Evolutionary conservation across 371 early-diverging fungal species (phyloP).

Genomic region (Mortierella sp.): DNA sequence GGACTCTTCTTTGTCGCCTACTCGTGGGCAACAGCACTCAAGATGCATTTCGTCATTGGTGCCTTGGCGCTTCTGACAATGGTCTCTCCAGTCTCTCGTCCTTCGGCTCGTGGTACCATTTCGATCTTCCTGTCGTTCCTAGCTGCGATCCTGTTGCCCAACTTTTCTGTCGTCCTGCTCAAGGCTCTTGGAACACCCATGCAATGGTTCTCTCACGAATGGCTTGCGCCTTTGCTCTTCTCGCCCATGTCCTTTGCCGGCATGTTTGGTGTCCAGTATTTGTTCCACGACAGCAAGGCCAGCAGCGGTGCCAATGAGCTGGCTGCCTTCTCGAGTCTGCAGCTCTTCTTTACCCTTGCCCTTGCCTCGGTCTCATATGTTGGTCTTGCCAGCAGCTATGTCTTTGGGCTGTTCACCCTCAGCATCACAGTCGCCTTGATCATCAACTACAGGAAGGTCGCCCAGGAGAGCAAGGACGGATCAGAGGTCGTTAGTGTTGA

Average conservation of each 20-base stretch:
- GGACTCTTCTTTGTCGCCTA: slow-evolving; percentile 75
- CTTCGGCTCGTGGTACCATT: slow-evolving; percentile 30
- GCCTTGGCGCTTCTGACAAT: slow-evolving; percentile 27
- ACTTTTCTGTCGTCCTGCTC: slow-evolving; percentile 60
- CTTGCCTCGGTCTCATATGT: slow-evolving; percentile 34
- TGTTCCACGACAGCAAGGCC: slow-evolving; percentile 50
- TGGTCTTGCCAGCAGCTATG: slow-evolving; percentile 46
- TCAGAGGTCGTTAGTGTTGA: slow-evolving; percentile 29
- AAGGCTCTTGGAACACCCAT: slow-evolving; percentile 66
- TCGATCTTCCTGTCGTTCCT: slow-evolving; percentile 63
- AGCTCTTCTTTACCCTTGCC: slow-evolving; percentile 31
- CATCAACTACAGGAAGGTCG: slow-evolving; percentile 30
- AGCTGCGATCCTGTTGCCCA: slow-evolving; percentile 62
- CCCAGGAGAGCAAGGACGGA: slow-evolving; percentile 24
- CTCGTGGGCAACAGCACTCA: slow-evolving; percentile 68
- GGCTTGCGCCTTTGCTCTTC: slow-evolving; percentile 70
- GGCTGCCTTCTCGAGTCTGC: slow-evolving; percentile 37
- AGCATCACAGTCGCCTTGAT: slow-evolving; percentile 34
- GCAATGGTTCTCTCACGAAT: slow-evolving; percentile 77
- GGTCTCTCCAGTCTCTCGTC: slow-evolving; percentile 23
- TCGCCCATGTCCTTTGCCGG: slow-evolving; percentile 65
- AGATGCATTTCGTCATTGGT: slow-evolving; percentile 50
- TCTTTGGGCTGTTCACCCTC: slow-evolving; percentile 42
- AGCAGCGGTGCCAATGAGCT: slow-evolving; percentile 47
- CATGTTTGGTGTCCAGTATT: slow-evolving; percentile 64